These are phyloP conservation scores for Triticum dicoccoides DNA, from an alignment of 176 grass and related monocot species.

Conservation along the genomic window DNA sequence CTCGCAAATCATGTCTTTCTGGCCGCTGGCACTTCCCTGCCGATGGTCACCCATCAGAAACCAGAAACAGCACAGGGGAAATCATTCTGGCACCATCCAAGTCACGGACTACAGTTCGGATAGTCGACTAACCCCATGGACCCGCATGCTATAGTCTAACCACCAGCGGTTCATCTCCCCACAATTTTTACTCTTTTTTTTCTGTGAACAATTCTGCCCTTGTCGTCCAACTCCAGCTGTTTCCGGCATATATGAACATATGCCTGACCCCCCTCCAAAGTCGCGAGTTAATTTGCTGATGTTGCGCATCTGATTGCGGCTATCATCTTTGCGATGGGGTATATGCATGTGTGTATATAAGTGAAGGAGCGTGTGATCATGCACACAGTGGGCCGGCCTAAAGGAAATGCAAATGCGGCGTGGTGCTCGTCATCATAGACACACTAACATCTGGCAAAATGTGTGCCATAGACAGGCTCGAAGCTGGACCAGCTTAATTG, in stretches of 20 bases:
- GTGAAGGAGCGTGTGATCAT: constrained; percentile 25
- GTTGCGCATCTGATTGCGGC: constrained; percentile 30
- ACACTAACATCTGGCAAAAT: constrained; percentile 4
- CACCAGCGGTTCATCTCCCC: no score
- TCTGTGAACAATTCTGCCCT: no score
- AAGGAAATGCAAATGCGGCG: constrained; percentile 1
- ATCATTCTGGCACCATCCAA: no score
- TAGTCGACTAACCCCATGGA: no score
- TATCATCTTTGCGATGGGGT: not conserved
- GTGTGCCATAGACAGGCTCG: not conserved
- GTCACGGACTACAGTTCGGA: no score
- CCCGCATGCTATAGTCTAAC: no score
- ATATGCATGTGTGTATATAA: not conserved
- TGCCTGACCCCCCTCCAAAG: not conserved
- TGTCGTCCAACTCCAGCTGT: no score
- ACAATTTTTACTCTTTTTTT: no score
- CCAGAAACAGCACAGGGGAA: not conserved
- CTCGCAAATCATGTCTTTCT: not conserved
- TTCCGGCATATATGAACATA: no score
- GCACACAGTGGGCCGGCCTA: constrained; percentile 27
- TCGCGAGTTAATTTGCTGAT: constrained; percentile 3
- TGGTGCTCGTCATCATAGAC: constrained; percentile 30
- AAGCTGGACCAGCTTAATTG: constrained; percentile 39
- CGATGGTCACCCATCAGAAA: not conserved
- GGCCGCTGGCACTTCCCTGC: not conserved